A percentile compares a stretch with the other conserved stretches of the same genome.
phyloP scores from a whole-genome alignment of 768 basidiomycete species.

The Boletus huronensis region DNA sequence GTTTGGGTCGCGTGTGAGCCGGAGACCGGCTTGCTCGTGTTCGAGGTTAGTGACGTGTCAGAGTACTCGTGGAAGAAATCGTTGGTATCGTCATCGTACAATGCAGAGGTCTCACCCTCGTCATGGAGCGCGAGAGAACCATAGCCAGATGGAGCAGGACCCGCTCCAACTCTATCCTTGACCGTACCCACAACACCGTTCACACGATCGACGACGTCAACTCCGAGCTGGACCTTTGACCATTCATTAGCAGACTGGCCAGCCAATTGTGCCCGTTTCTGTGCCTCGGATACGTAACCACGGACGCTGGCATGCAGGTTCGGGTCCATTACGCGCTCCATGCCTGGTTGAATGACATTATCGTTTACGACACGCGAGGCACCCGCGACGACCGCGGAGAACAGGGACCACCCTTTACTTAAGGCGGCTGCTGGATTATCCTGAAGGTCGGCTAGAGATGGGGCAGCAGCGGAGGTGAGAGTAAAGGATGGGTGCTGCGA shows the following conservation, averaged over 20 bases:
- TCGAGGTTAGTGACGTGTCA: conserved; percentile 16
- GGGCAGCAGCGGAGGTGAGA: conserved; percentile 77
- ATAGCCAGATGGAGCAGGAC: conserved; percentile 53
- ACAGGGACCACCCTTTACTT: conserved; percentile 94
- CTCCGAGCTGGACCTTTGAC: conserved; percentile 73
- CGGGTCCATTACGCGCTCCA: conserved; percentile 81
- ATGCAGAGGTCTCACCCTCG: conserved; percentile 54
- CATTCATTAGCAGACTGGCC: conserved; percentile 71
- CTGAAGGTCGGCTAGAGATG: conserved; percentile 77
- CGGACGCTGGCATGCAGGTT: conserved; percentile 69
- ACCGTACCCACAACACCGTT: conserved; percentile 66
- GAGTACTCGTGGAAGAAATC: conserved; percentile 51
- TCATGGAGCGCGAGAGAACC: conserved; percentile 44
- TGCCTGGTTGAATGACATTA: conserved; percentile 85
- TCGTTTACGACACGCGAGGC: conserved; percentile 79
- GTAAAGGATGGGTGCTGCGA: conserved; percentile 64
- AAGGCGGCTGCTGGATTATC: conserved; percentile 83
- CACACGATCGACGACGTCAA: conserved; percentile 80
- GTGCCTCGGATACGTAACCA: conserved; percentile 68
- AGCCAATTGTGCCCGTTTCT: conserved; percentile 57
- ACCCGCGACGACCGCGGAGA: conserved; percentile 78
- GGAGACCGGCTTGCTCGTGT: conserved; percentile 6
- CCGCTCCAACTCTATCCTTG: conserved; percentile 52
- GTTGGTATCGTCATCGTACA: conserved; percentile 63
- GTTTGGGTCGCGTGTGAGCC: conserved; percentile 6